phyloP scores from a whole-genome alignment of 768 basidiomycete genomes.

The Suillus decipiens region DNA sequence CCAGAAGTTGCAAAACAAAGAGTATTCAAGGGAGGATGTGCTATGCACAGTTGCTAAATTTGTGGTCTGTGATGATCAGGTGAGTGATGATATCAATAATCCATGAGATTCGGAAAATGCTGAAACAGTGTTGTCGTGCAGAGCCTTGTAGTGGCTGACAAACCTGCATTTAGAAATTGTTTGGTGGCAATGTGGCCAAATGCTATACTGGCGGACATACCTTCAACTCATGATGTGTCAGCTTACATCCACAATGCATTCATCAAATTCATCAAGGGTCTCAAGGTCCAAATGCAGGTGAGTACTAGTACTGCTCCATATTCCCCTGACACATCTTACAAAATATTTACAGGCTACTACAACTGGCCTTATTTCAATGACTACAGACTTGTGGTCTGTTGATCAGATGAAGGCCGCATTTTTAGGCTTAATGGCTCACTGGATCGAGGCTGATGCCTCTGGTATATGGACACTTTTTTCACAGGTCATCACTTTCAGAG shows the following conservation, averaged over 20 bases:
- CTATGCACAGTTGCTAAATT: slow-evolving; percentile 4
- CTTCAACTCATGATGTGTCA: slow-evolving; percentile 6
- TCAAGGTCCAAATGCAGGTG: no score
- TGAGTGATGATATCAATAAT: slow-evolving; percentile 1
- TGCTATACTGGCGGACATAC: slow-evolving; percentile 16
- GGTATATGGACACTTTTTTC: no score
- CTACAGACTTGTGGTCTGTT: no score
- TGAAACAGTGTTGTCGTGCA: not conserved
- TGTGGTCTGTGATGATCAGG: slow-evolving; percentile 5
- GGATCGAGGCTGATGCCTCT: no score
- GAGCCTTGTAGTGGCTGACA: not conserved
- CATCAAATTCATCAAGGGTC: no score
- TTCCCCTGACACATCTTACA: no score
- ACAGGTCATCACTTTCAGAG: no score
- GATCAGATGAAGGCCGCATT: no score
- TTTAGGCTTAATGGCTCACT: no score
- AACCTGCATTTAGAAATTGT: not conserved
- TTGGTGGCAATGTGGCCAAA: slow-evolving; percentile 7
- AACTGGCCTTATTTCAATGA: no score
- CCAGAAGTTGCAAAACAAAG: not conserved
- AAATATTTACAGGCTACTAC: no score
- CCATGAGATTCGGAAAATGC: not conserved
- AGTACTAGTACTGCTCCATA: no score
- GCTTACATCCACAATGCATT: slow-evolving; percentile 18
- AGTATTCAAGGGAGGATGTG: slow-evolving; percentile 15